Evolutionary conservation across 331 rosid genomes (phyloP).

Genomic region (Quercus lobata): DNA sequence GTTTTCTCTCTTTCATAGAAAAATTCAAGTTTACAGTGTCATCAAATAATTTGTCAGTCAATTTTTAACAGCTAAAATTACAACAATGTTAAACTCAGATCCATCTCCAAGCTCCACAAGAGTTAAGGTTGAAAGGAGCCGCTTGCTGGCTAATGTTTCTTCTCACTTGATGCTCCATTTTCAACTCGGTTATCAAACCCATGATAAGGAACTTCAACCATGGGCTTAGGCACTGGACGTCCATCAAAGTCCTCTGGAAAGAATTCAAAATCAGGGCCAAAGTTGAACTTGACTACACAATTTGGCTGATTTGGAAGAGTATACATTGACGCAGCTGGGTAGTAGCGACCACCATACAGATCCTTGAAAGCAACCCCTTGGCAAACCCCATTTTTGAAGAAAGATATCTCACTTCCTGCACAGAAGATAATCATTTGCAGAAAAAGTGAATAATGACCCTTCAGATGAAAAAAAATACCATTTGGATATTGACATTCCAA

Average conservation of each 20-base stretch:
- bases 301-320: slow-evolving; percentile 89
- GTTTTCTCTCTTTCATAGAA: slow-evolving; percentile 17
- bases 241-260: slow-evolving; percentile 64
- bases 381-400: slow-evolving; percentile 82
- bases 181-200: slow-evolving; percentile 67
- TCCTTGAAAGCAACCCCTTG: slow-evolving; percentile 93
- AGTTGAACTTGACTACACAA: slow-evolving; percentile 90
- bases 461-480: neutral
- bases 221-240: slow-evolving; percentile 69
- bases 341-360: slow-evolving; percentile 80
- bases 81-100: slow-evolving; percentile 26
- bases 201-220: slow-evolving; percentile 83
- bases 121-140: slow-evolving; percentile 18
- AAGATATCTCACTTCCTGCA: slow-evolving; percentile 92
- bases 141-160: slow-evolving; percentile 35
- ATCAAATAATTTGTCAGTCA: slow-evolving; percentile 28
- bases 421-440: slow-evolving; percentile 10
- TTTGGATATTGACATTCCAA: neutral
- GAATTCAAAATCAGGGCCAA: slow-evolving; percentile 82
- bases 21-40: slow-evolving; percentile 34
- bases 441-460: slow-evolving; percentile 1
- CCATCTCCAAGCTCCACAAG: slow-evolving; percentile 26
- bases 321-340: slow-evolving; percentile 94
- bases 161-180: slow-evolving; percentile 61
- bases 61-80: slow-evolving; percentile 24